These are phyloP conservation scores for Aspergillus pseudoglaucus DNA, from an alignment of 2,329 filamentous ascomycete species.

Conservation along the genomic window DNA sequence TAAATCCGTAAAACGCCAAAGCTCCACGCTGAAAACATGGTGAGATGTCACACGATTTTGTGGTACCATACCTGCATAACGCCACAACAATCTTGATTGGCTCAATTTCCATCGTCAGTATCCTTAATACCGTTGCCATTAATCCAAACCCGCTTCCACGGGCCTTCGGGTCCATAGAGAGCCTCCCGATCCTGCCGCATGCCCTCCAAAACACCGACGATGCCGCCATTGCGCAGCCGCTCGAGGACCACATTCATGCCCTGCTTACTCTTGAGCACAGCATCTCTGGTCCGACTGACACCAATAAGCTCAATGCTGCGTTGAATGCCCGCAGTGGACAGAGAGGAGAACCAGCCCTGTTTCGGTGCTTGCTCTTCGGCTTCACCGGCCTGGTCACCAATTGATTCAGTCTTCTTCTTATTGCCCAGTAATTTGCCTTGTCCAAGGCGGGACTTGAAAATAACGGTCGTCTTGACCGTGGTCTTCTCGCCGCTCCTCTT, in stretches of 20 bases:
- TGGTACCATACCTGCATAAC: conserved; percentile 3
- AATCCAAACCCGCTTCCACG: conserved; percentile 39
- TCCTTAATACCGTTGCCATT: conserved; percentile 23
- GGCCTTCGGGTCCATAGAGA: conserved; percentile 30
- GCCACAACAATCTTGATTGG: conserved; percentile 18
- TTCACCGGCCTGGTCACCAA: conserved; percentile 29
- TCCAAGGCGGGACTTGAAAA: conserved; percentile 55
- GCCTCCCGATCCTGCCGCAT: conserved; percentile 57
- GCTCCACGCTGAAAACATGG: conserved; percentile 20
- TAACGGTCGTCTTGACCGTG: conserved; percentile 56
- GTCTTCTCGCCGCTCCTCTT: conserved; percentile 41
- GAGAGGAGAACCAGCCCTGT: conserved; percentile 52
- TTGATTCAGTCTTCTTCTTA: conserved; percentile 33
- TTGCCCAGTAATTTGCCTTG: conserved; percentile 46
- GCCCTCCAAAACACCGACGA: conserved; percentile 64
- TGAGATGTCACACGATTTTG: background rate
- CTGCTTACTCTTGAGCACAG: conserved; percentile 56
- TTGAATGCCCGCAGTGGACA: conserved; percentile 55
- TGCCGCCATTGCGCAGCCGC: conserved; percentile 56
- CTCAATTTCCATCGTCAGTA: conserved; percentile 13
- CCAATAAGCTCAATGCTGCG: conserved; percentile 59
- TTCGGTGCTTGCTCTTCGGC: conserved; percentile 48
- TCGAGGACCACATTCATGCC: conserved; percentile 63
- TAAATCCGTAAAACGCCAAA: conserved; percentile 15
- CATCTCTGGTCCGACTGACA: conserved; percentile 53